Evolutionary conservation across 1,139 yeast genomes (phyloP).

Genomic region (Blastobotrys buckinghamii): DNA sequence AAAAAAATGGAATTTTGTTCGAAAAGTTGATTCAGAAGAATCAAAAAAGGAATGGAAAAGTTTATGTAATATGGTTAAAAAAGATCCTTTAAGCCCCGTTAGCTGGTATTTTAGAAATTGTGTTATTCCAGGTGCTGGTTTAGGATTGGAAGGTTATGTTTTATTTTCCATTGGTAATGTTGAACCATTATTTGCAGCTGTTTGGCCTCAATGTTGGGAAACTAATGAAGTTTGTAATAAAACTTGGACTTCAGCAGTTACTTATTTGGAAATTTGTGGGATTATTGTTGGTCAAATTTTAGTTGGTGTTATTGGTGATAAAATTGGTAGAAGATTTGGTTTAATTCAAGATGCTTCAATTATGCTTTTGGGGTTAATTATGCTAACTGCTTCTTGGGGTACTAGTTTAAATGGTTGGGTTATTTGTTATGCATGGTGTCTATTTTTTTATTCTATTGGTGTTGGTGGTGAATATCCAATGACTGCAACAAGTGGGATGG

Average conservation of each 20-base stretch:
- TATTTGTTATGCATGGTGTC: slow-evolving; percentile 66
- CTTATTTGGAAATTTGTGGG: slow-evolving; percentile 52
- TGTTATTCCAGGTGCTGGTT: slow-evolving; percentile 37
- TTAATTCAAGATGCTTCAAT: slow-evolving; percentile 36
- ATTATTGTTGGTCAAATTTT: slow-evolving; percentile 88
- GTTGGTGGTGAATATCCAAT: slow-evolving; percentile 99
- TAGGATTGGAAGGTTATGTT: slow-evolving; percentile 36
- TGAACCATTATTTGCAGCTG: slow-evolving; percentile 29
- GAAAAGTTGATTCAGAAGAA: slow-evolving; percentile 28
- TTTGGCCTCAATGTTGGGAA: slow-evolving; percentile 36
- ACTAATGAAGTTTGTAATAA: slow-evolving; percentile 28
- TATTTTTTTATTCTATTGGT: slow-evolving; percentile 60
- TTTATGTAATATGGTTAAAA: slow-evolving; percentile 28
- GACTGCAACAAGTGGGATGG: slow-evolving; percentile 56
- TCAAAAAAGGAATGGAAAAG: slow-evolving; percentile 25
- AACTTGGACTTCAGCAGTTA: slow-evolving; percentile 33
- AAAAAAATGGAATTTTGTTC: slow-evolving; percentile 27
- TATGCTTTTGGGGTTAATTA: slow-evolving; percentile 57
- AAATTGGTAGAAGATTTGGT: slow-evolving; percentile 83
- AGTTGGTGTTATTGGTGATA: slow-evolving; percentile 82
- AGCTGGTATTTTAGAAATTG: slow-evolving; percentile 34
- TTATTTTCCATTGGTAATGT: slow-evolving; percentile 36
- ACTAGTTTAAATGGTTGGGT: slow-evolving; percentile 36
- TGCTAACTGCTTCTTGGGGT: slow-evolving; percentile 56
- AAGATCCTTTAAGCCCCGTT: slow-evolving; percentile 34